Evolutionary conservation across 1,284 basidiomycete species (phyloP), one percentile per base, ranked within the genome.

Genomic region (Sanghuangporus weigelae): DNA sequence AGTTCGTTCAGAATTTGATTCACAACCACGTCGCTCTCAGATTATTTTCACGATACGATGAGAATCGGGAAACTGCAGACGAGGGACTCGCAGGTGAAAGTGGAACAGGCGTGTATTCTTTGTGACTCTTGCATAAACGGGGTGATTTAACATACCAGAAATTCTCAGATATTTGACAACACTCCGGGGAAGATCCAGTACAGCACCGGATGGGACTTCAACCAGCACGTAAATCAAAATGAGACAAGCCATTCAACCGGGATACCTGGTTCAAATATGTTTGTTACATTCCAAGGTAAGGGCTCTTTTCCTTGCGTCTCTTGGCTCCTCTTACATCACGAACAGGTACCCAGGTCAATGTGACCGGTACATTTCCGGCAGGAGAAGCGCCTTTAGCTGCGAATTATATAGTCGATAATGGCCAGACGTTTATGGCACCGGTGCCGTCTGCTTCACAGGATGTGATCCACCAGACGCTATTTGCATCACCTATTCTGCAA

Each of bases 341-440:
- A 21, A 44, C 14, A 63, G 64, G 64, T 8, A 55, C 40, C 11
- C 53, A 42, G 10, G 51, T 65, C 7, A 23, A 19, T 11, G 59
- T 61, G 7, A 35, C 61, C 10, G 63, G 63, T 8, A 23, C 40
- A 14, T 16, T 62, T 38, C 63, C 60, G 4, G 21, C 54, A 8
- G 63, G 60, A 10, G 35, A 40, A 8, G 56, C n/a, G 7, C 7
- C 12, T 26, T 7, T 64, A 26, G 12, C 49, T 19, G 59, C 50
- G 5, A 46, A 49, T 26, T 65, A 65, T 48, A 58, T 21, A 7
- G 31, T 65, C 38, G 63, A 65, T 53, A 44, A 49, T 23, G 63
- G 51, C 7, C 19, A 11, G 12, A 23, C 58, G 19, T 21, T 19
- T n/a, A 44, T 19, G 31, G 19, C 8, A 14, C 7, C 31, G 12